Percentiles rank a stretch among this genome's conserved stretches.
Evolutionary conservation across 1,139 yeast species (phyloP).

Genomic region (Meyerozyma sp.): DNA sequence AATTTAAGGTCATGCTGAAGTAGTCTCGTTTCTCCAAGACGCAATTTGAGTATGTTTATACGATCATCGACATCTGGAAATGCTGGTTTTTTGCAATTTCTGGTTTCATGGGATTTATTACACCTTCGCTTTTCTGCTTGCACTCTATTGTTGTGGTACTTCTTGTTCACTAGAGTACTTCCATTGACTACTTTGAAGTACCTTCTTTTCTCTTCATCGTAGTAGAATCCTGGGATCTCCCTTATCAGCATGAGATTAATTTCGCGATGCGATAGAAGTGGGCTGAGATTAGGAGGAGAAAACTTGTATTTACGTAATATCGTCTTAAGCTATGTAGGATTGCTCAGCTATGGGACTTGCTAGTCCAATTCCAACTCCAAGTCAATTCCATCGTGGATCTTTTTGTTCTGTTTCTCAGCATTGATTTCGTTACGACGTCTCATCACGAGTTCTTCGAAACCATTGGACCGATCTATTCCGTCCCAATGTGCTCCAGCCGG

Average conservation of each 20-base stretch:
- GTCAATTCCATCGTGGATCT: conserved; percentile 3
- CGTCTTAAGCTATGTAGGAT: not conserved
- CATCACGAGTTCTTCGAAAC: conserved; percentile 72
- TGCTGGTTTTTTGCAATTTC: not conserved
- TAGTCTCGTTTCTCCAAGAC: not conserved
- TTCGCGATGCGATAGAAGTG: not conserved
- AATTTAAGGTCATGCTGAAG: not conserved
- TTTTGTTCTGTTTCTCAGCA: conserved; percentile 14
- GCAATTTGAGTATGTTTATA: not conserved
- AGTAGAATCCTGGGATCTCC: conserved; percentile 44
- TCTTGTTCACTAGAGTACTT: conserved; percentile 13
- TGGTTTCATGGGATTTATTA: not conserved
- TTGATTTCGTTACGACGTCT: conserved; percentile 46
- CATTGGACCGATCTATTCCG: conserved; percentile 86
- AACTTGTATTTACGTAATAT: not conserved
- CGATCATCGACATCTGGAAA: not conserved
- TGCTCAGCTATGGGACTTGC: no score
- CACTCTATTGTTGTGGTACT: conserved; percentile 31
- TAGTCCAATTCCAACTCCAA: not conserved
- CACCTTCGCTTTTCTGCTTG: conserved; percentile 26
- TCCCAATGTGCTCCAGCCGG: conserved; percentile 88
- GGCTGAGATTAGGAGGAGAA: not conserved
- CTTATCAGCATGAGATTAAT: not conserved
- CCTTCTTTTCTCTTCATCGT: conserved; percentile 33
- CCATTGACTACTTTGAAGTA: conserved; percentile 45